Evolutionary conservation across 2,329 filamentous ascomycete species (phyloP).

Genomic region (Myriosclerotinia curreyana): DNA sequence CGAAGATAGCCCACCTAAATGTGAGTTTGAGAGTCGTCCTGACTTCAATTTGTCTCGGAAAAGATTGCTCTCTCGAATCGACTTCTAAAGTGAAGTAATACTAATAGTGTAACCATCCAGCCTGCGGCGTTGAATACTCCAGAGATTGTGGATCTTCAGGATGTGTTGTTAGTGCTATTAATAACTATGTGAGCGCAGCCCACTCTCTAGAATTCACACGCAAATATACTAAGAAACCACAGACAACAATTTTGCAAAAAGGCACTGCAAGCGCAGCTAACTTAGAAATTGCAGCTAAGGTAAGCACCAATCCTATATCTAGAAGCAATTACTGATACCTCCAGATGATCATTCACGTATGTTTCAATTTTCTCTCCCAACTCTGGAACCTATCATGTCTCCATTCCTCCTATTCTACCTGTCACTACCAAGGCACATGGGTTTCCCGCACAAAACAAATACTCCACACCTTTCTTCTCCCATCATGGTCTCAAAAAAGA

Average conservation of each 20-base stretch:
- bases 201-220: background rate
- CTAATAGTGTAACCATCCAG: background rate
- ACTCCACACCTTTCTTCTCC: conserved; percentile 22
- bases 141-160: conserved; percentile 60
- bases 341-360: conserved; percentile 38
- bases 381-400: conserved; percentile 9
- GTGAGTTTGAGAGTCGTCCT: background rate
- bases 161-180: conserved; percentile 52
- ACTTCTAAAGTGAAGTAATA: background rate
- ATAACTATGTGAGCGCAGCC: conserved; percentile 32
- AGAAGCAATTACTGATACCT: conserved; percentile 15
- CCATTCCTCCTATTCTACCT: conserved; percentile 10
- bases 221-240: conserved; percentile 7
- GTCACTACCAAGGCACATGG: conserved; percentile 21
- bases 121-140: conserved; percentile 55
- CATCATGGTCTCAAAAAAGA: conserved; percentile 26
- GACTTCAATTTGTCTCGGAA: background rate
- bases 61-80: background rate
- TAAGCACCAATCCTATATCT: conserved; percentile 19
- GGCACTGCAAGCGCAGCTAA: conserved; percentile 45
- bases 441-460: conserved; percentile 18
- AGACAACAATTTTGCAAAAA: conserved; percentile 31
- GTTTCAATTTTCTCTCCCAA: conserved; percentile 29
- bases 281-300: conserved; percentile 57
- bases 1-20: conserved; percentile 56